Base-by-base conservation (phyloP, 768 basidiomycete genomes). In the Lentinula edodes region DNA sequence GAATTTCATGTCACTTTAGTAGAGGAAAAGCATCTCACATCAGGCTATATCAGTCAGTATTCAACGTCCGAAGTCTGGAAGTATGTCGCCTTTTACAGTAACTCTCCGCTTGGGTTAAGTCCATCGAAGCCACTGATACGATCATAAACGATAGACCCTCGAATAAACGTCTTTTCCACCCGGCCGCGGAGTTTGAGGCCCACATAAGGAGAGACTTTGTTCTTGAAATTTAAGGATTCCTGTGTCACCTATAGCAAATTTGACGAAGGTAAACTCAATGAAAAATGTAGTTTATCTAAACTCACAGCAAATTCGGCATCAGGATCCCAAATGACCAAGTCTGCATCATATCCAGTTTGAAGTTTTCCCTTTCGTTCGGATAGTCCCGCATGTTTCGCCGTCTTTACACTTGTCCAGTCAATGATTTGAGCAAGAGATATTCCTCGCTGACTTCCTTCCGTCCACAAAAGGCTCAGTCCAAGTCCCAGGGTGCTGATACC, bases 401-500 rank as follows among this genome's bases (percentile, higher is more conserved):
- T 88, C 64, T 80, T 81, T 66, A 73, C 78, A 63, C 85, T 84
- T 62, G 84, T 83, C 95, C 93, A 97, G n/a, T 84, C 71, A 13
- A 93, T 69, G 12, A 96, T 80, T 52, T 85, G 77, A 41, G 76
- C 73, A 45, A 95, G 77, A 0, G 75, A 74, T 2, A 90, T 73
- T 10, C 83, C 85, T 53, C 83, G 76, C 67, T 80, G 85, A 48
- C 71, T 72, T 2, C 83, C 86, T 72, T 97, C 93, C 0, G 93
- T 95, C 92, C 92, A 96, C 45, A 98, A 68, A 55, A 97, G 74
- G 70, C 90, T 90, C 51, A 98, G 72, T 0, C 96, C 97, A 16
- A 98, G 78, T 3, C 96, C 96, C 23, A 99, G 80, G 5, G 91
- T 88, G 63, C 89, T 90, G 64, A 99, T 92, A 0, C 96, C 96